phyloP scores from a whole-genome alignment of 495 filamentous ascomycete genomes.

The Chaetomidium leptoderma region DNA sequence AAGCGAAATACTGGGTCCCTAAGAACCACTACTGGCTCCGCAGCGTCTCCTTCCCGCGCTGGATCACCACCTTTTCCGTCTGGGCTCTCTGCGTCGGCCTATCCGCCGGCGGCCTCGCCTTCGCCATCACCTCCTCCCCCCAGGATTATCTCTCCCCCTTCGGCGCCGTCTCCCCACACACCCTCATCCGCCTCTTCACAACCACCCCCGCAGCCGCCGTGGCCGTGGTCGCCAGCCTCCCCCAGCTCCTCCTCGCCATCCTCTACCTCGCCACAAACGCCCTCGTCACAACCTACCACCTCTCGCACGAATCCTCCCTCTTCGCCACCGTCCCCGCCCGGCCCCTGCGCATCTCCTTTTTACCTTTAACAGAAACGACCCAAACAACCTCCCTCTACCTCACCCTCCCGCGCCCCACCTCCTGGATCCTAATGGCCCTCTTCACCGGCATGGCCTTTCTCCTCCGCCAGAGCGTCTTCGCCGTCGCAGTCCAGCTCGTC shows the following conservation, averaged over 20 bases:
- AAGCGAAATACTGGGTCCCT: slow-evolving; percentile 39
- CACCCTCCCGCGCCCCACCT: slow-evolving; percentile 38
- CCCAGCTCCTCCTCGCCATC: slow-evolving; percentile 38
- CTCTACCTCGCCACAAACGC: slow-evolving; percentile 42
- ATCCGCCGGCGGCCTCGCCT: slow-evolving; percentile 31
- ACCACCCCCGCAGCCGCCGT: slow-evolving; percentile 17
- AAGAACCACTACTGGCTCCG: slow-evolving; percentile 41
- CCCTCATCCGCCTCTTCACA: slow-evolving; percentile 22
- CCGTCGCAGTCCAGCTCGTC: slow-evolving; percentile 17
- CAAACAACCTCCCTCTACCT: slow-evolving; percentile 40
- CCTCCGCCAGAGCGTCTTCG: slow-evolving; percentile 35
- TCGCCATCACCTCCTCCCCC: slow-evolving; percentile 23
- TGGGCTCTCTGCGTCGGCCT: slow-evolving; percentile 31
- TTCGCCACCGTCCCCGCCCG: slow-evolving; percentile 30
- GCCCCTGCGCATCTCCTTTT: slow-evolving; percentile 38
- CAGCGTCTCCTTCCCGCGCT: slow-evolving; percentile 35
- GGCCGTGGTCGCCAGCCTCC: slow-evolving; percentile 33
- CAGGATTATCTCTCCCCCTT: slow-evolving; percentile 29
- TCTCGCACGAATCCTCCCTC: slow-evolving; percentile 42
- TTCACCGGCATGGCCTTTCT: slow-evolving; percentile 39
- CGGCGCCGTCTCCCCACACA: slow-evolving; percentile 26
- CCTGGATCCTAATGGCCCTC: slow-evolving; percentile 33
- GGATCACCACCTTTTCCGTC: slow-evolving; percentile 28
- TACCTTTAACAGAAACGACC: slow-evolving; percentile 1
- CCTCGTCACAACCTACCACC: slow-evolving; percentile 37